Base-by-base conservation (phyloP, 495 filamentous ascomycete genomes). In the Hypoxylon intermedium region DNA sequence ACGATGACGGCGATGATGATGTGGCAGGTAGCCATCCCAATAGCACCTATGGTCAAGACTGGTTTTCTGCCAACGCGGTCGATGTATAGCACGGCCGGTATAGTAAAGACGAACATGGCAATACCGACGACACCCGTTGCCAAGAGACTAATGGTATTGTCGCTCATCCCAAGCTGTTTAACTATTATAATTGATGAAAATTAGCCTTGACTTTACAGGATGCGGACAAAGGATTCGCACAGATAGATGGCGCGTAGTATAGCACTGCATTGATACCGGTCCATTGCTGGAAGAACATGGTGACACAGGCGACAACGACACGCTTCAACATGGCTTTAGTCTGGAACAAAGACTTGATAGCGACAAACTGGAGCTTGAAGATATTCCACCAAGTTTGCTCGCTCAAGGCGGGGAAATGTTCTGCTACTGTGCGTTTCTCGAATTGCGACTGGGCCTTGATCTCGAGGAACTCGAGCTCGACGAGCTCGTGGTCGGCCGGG, bases 51-150 rank as follows among this genome's bases (percentile, higher is more conserved):
- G 34, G 79, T 81, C 11, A 87, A 71, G 0, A 86, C 76, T 3
- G 82, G 81, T 67, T 85, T 86, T 18, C 83, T 75, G 5, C 83
- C 84, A 5, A 83, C 72, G 46, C 79, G 78, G 67, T 87, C 83
- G 66, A 89, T 85, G 64, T 81, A 89, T 26, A 89, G 75, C 5
- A 91, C 84, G 0, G 87, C 81, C 0, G 87, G 88, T 26, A 89
- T 83, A 4, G 87, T 89, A 23, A 82, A 83, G 52, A 88, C 34
- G 60, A 86, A 83, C 82, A 92, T 89, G 65, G 86, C 86, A 58
- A 93, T 88, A 26, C 89, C 89, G 28, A 91, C 88, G 0, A 93
- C 89, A 28, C 89, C 90, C 0, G 90, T 92, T 3, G 89, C 89
- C 3, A 93, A 80, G 6, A 93, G 83, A 0, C 85, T 87, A 5